Conservation (phyloP, 192 early-diverging fungal species). For the Glomus cerebriforme region DNA sequence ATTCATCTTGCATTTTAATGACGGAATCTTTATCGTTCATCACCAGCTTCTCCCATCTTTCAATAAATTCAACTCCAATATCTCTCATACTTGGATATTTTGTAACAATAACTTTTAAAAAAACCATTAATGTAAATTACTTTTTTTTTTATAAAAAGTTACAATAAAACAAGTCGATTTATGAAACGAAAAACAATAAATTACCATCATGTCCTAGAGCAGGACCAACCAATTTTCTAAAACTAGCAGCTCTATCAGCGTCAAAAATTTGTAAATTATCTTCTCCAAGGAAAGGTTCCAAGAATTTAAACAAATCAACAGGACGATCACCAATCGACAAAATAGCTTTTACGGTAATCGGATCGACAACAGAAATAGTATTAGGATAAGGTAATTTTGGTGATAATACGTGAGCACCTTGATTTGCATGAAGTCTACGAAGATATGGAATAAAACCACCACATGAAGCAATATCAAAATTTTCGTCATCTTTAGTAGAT, state of each 20-base stretch:
- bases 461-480: not conserved
- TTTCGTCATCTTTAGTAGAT: not conserved
- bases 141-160: not conserved
- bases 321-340: conserved; percentile 12
- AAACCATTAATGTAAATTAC: no score
- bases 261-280: conserved; percentile 24
- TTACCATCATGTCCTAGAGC: conserved; percentile 6
- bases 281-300: not conserved
- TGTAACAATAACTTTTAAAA: not conserved
- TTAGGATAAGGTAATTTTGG: not conserved
- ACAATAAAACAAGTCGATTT: not conserved
- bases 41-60: not conserved
- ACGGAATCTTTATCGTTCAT: not conserved
- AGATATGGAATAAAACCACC: conserved; percentile 22
- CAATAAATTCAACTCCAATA: not conserved
- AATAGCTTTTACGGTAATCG: not conserved
- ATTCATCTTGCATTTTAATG: conserved; percentile 2
- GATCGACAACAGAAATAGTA: conserved; percentile 5
- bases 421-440: not conserved
- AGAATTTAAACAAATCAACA: not conserved
- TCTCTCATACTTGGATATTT: not conserved
- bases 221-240: not conserved
- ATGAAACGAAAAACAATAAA: not conserved
- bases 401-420: not conserved
- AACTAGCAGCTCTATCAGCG: not conserved